Conservation (phyloP, 1,284 basidiomycete genomes). For the Tilletia setariae region DNA sequence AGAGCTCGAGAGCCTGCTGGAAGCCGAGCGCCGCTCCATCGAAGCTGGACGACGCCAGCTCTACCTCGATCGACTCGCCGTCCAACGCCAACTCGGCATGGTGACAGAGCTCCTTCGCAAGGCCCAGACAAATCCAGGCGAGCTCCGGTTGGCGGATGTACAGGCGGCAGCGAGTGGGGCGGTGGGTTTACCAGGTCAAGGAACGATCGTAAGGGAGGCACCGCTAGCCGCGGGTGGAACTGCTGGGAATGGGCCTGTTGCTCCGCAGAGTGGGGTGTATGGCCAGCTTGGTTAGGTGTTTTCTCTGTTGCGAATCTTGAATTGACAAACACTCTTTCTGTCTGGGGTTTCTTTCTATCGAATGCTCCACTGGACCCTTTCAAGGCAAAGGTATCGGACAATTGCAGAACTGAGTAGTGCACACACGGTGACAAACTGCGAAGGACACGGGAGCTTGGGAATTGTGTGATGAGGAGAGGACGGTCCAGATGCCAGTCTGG, state of each 20-base stretch:
- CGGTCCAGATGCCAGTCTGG: too few relatives aligned
- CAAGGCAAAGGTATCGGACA: too few relatives aligned
- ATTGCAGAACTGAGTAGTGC: too few relatives aligned
- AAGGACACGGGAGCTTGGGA: too few relatives aligned
- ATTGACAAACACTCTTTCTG: too few relatives aligned
- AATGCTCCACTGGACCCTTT: too few relatives aligned
- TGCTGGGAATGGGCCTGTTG: neutral
- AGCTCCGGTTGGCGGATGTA: constrained; percentile 36
- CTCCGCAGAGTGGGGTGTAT: neutral
- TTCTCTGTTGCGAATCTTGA: too few relatives aligned
- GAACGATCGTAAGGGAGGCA: constrained; percentile 43
- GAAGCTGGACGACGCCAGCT: constrained; percentile 48
- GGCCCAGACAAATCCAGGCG: constrained; percentile 36
- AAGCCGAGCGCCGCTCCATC: constrained; percentile 42
- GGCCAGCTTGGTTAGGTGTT: neutral
- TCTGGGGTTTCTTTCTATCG: too few relatives aligned
- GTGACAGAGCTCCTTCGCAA: constrained; percentile 47
- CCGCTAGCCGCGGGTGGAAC: neutral
- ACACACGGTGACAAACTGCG: too few relatives aligned
- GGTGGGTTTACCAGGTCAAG: constrained; percentile 46
- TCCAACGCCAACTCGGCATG: constrained; percentile 46
- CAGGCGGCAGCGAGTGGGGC: constrained; percentile 32
- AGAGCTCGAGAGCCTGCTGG: constrained; percentile 48
- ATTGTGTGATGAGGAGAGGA: too few relatives aligned
- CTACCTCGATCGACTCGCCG: constrained; percentile 46